A percentile compares a stretch with the other conserved stretches of the same genome.
phyloP scores from a whole-genome alignment of 2,329 filamentous ascomycete genomes.

The Aspergillus sp. region DNA sequence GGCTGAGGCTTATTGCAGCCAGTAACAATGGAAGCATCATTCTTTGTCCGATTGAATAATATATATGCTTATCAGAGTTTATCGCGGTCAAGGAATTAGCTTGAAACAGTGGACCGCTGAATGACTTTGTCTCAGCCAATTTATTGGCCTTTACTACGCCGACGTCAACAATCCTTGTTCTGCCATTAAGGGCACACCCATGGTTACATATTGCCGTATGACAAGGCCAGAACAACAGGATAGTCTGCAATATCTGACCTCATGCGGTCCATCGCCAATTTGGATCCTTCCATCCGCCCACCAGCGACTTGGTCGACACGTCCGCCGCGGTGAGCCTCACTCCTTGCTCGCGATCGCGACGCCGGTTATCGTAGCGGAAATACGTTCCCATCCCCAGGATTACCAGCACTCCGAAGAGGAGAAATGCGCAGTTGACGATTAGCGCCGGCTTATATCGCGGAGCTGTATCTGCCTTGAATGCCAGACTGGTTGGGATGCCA shows the following conservation, averaged over 20 bases:
- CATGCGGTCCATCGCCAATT: constrained; percentile 17
- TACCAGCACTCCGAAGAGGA: constrained; percentile 8
- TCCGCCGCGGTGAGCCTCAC: constrained; percentile 12
- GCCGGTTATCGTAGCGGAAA: constrained; percentile 14
- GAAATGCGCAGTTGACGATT: constrained; percentile 15
- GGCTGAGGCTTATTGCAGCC: not conserved
- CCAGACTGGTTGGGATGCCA: constrained; percentile 16
- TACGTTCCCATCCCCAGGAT: constrained; percentile 12
- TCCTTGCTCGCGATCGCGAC: constrained; percentile 11
- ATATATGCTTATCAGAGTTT: not conserved
- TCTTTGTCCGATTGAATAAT: no score
- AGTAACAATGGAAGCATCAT: no score
- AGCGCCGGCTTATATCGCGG: constrained; percentile 14
- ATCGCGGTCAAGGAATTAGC: not conserved
- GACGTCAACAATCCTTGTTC: no score
- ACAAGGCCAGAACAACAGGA: no score
- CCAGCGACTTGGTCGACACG: constrained; percentile 11
- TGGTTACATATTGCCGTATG: not conserved
- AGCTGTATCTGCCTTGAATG: constrained; percentile 14
- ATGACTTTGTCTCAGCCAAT: no score
- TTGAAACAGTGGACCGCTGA: no score
- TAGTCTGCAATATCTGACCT: not conserved
- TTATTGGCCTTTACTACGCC: no score
- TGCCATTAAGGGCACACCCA: not conserved
- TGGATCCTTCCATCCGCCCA: constrained; percentile 14